A percentile compares a stretch with the other conserved stretches of the same genome.
Conservation (phyloP, 805 yeast genomes). For the Saturnispora gosingensis region DNA sequence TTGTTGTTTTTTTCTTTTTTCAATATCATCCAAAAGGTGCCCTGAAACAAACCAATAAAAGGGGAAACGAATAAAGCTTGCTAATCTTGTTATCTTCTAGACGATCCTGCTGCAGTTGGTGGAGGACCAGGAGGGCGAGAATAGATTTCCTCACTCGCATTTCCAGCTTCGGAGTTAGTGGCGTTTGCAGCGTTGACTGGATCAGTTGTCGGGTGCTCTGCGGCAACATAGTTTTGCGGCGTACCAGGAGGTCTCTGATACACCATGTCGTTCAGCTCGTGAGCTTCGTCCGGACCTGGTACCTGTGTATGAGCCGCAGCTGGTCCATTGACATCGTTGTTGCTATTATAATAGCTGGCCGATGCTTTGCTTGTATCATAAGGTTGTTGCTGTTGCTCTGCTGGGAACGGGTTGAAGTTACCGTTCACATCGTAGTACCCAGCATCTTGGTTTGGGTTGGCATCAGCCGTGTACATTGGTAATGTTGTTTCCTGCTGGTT, state of each 20-base stretch:
- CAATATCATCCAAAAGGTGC: neutral
- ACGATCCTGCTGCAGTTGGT: neutral
- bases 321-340: neutral
- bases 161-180: neutral
- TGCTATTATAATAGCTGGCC: neutral
- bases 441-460: conserved; percentile 60
- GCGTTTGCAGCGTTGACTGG: neutral
- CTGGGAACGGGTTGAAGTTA: conserved; percentile 27
- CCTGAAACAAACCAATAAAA: neutral
- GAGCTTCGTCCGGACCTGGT: neutral
- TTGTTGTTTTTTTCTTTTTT: neutral
- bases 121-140: neutral
- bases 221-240: neutral
- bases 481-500: conserved; percentile 31
- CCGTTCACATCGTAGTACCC: conserved; percentile 70
- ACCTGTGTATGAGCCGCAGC: neutral
- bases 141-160: neutral
- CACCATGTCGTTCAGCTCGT: neutral
- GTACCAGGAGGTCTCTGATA: conserved; percentile 5
- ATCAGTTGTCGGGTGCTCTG: neutral
- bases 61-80: neutral
- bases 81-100: neutral
- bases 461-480: conserved; percentile 58
- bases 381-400: neutral
- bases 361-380: neutral